Evolutionary conservation across 2,329 filamentous ascomycete species (phyloP).

Genomic region (Blastomyces emzantsi): DNA sequence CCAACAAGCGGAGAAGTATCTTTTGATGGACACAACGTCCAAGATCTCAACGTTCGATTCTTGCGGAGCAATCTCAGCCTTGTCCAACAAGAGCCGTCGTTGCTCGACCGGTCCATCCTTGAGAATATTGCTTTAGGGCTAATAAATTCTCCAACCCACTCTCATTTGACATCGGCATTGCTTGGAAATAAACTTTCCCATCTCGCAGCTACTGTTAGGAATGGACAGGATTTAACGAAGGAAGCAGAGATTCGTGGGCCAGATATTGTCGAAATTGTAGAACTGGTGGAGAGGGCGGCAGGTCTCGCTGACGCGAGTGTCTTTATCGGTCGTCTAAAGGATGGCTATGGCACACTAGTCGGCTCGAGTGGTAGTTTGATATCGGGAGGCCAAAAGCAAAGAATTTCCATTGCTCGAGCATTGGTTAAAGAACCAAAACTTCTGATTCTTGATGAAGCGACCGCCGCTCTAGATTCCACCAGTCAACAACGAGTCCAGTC

Average conservation of each 20-base stretch:
- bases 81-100: slow-evolving; percentile 75
- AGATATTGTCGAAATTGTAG: slow-evolving; percentile 44
- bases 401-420: slow-evolving; percentile 76
- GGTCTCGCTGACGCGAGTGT: slow-evolving; percentile 49
- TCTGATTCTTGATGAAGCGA: slow-evolving; percentile 40
- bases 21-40: slow-evolving; percentile 68
- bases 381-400: slow-evolving; percentile 30
- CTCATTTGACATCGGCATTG: slow-evolving; percentile 37
- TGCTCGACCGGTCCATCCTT: slow-evolving; percentile 74
- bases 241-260: slow-evolving; percentile 39
- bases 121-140: slow-evolving; percentile 60
- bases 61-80: slow-evolving; percentile 74
- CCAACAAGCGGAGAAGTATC: slow-evolving; percentile 64
- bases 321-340: slow-evolving; percentile 48
- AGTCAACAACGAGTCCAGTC: slow-evolving; percentile 22
- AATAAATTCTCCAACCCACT: slow-evolving; percentile 22
- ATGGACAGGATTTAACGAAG: slow-evolving; percentile 41
- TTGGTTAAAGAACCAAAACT: slow-evolving; percentile 75
- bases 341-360: slow-evolving; percentile 43
- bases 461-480: slow-evolving; percentile 21
- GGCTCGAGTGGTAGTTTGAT: slow-evolving; percentile 46
- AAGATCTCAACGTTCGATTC: slow-evolving; percentile 68
- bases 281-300: slow-evolving; percentile 34
- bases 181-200: slow-evolving; percentile 43
- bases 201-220: slow-evolving; percentile 45